Base-by-base conservation (phyloP, 75 land plant species). In the Larix kaempferi region DNA sequence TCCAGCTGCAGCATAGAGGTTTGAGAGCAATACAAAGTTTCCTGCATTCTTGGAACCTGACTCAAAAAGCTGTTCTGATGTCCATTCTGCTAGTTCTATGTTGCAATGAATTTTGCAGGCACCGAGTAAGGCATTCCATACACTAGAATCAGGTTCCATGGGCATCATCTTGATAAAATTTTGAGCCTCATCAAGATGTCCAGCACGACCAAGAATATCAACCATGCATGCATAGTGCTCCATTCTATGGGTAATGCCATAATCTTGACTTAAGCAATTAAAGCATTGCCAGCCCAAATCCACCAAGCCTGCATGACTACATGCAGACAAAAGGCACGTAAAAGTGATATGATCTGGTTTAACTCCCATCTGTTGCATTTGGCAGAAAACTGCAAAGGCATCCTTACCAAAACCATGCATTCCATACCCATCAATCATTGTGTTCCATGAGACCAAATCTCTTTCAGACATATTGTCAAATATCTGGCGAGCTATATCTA, bases 371-470 rank as follows among this genome's bases (percentile, higher is more conserved):
- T 60, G 73, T 35, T 81, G 21, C 88, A 89, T 89, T 59, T 81
- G 59, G n/a, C 5, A 16, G 59, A 89, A 86, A n/a, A n/a, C 3
- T 3, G 13, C 65, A 10, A 62, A 27, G 14, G 65, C 65, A 2
- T 62, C 35, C 29, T 27, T 23, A 8, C 29, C 14, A 62, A 1
- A 27, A 49, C 88, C 90, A 83, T 91, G 86, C 54, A 73, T 59
- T 15, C 86, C 90, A 27, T 84, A 56, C 1, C 77, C 84, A 22
- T 86, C 82, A 37, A 91, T 90, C 64, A 90, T 77, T 81, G 83
- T 76, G 11, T 90, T 90, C 90, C 92, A 93, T 16, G 95, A 82
- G 56, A 93, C 78, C 5, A 90, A 57, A 57, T 90, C 84, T 73
- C 78, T 86, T 55, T 82, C 71, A 0, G 26, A 35, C 76, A 86